Evolutionary conservation across 2,329 filamentous ascomycete species (phyloP).

Genomic region (Penicillium sp.): DNA sequence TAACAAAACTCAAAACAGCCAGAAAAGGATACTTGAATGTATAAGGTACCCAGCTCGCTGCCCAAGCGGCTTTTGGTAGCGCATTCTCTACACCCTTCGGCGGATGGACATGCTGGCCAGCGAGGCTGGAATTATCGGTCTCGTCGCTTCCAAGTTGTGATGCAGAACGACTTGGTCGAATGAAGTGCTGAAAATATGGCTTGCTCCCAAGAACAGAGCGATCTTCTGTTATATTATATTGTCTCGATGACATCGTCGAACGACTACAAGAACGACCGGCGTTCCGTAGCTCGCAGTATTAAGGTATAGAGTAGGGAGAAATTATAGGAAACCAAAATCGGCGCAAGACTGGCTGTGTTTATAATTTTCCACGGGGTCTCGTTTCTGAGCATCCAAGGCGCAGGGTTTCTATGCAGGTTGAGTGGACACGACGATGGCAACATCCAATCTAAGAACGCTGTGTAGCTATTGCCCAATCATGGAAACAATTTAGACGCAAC

Average conservation of each 20-base stretch:
- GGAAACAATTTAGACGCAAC: too few species aligned
- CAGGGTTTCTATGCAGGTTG: neutral
- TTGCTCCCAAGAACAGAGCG: slow-evolving; percentile 5
- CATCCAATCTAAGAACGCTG: too few species aligned
- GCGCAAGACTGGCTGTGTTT: neutral
- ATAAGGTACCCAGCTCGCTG: slow-evolving; percentile 10
- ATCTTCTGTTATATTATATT: slow-evolving; percentile 9
- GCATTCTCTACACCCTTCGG: neutral
- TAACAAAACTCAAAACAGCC: neutral
- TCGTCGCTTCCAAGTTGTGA: neutral
- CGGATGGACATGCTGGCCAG: neutral
- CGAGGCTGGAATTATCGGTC: neutral
- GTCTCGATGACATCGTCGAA: slow-evolving; percentile 4
- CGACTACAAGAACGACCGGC: neutral
- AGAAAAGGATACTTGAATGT: slow-evolving; percentile 7
- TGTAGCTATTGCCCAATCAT: too few species aligned
- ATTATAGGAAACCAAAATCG: neutral
- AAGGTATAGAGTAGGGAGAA: neutral
- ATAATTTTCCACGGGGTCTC: neutral
- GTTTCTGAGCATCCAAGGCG: neutral
- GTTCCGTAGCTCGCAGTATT: neutral
- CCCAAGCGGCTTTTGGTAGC: neutral
- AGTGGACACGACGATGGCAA: too few species aligned
- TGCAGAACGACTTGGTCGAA: slow-evolving; percentile 11
- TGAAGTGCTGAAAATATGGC: slow-evolving; percentile 7